Base-by-base conservation (phyloP, 495 filamentous ascomycete genomes). In the Aspergillus biplanus region DNA sequence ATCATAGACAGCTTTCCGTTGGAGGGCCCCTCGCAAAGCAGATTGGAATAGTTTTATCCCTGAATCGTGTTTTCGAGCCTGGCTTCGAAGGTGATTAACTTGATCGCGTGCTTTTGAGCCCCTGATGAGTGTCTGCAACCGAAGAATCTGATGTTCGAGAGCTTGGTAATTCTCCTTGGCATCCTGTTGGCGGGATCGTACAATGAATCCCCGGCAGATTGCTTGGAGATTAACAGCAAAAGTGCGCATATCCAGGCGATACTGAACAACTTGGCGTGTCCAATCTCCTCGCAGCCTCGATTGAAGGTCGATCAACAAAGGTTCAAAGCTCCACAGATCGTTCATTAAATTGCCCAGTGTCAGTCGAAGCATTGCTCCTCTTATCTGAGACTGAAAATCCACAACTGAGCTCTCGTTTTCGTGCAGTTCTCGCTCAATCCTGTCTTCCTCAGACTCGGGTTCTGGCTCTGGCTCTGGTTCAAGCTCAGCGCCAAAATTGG, bases 371-470 rank as follows among this genome's bases (percentile, higher is more conserved):
- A 94, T 73, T 8, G 92, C 91, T 15, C 94, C 96, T 62, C 90
- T 84, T n/a, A 92, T 85, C 69, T 97, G 92, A 21, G 90, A 84
- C 70, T 99, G 96, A 27, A 99, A 82, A 58, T 97, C 93, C 9
- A 85, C 52, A 44, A 97, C 87, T 1, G 81, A 78, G 1, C 69
- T 71, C 69, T 93, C 91, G 48, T 90, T 87, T 67, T 95, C 92
- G 52, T 83, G 81, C 6, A 98, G 75, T 71, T 97, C 92, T 50
- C 94, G 83, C 58, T 94, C 85, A 53, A 97, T 91, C 42, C 93
- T 83, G 63, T 97, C 92, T 65, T 98, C 90, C 69, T 97, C 93
- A 1, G 89, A 89, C 71, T 97, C 93, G 33, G 91, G 91, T 69
- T 92, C 89, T 2, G 81, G 84, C 62, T 82, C 82, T 0, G 85